phyloP scores from a whole-genome alignment of 2,329 filamentous ascomycete species.

The Decorospora gaudefroyi region DNA sequence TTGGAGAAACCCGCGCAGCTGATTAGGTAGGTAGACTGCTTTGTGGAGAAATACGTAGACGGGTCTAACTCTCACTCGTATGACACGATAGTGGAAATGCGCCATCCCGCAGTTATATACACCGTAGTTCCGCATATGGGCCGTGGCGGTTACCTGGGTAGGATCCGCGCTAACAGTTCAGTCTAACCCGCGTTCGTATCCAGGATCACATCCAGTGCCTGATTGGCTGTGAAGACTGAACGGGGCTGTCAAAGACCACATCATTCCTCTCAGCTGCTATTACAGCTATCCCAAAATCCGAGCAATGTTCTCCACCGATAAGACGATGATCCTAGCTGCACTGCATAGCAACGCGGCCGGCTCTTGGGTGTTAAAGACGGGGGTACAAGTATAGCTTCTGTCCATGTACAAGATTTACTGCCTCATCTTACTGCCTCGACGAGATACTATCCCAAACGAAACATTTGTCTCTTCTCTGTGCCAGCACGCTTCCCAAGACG shows the following conservation, averaged over 20 bases:
- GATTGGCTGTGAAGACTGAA: slow-evolving; percentile 5
- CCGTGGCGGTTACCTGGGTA: no score
- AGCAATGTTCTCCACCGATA: no score
- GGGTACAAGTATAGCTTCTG: no score
- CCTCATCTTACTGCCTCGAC: no score
- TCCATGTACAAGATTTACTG: no score
- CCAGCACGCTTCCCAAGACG: slow-evolving; percentile 7
- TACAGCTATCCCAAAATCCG: background rate
- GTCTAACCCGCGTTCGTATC: slow-evolving; percentile 17
- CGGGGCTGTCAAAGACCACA: background rate
- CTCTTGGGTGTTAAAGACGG: no score
- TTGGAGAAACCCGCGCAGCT: background rate
- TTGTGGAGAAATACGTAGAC: background rate
- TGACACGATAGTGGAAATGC: background rate
- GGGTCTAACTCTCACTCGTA: background rate
- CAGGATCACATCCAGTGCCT: background rate
- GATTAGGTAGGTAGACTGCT: background rate
- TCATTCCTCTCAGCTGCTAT: no score
- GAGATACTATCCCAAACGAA: no score
- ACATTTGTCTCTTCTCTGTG: background rate
- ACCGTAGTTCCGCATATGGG: no score
- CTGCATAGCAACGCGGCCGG: no score
- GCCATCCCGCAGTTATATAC: background rate
- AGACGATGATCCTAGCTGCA: no score
- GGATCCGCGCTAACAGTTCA: slow-evolving; percentile 1